phyloP scores from a whole-genome alignment of 495 filamentous ascomycete genomes.

The Hypoxylon crocopeplum region DNA sequence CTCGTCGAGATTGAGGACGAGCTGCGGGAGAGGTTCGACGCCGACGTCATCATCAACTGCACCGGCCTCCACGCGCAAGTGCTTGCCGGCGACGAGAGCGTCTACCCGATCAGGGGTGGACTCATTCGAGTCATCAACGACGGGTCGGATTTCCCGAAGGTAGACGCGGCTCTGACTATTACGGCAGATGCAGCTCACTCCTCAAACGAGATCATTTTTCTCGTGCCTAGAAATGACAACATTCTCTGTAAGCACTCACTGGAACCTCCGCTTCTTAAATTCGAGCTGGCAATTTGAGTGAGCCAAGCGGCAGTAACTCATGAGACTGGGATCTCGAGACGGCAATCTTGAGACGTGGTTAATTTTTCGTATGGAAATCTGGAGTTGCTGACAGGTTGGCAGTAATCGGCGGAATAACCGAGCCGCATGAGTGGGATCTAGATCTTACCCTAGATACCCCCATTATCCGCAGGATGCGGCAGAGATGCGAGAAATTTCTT shows the following conservation, averaged over 20 bases:
- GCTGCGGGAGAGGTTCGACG: conserved; percentile 45
- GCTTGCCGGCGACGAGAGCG: conserved; percentile 46
- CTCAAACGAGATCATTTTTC: conserved; percentile 55
- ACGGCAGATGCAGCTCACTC: conserved; percentile 45
- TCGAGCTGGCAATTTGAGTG: no score
- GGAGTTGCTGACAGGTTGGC: conserved; percentile 8
- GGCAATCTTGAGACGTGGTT: background rate
- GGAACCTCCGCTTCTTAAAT: background rate
- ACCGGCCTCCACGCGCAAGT: conserved; percentile 48
- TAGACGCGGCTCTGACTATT: conserved; percentile 51
- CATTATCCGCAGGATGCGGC: conserved; percentile 52
- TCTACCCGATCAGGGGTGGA: conserved; percentile 55
- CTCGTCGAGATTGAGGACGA: conserved; percentile 49
- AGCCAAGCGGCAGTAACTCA: no score
- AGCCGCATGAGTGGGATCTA: conserved; percentile 50
- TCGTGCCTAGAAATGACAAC: conserved; percentile 60
- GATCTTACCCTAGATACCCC: conserved; percentile 52
- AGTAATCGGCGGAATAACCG: conserved; percentile 52
- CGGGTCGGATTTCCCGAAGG: conserved; percentile 54
- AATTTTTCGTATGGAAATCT: background rate
- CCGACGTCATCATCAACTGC: conserved; percentile 57
- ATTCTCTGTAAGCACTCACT: conserved; percentile 44
- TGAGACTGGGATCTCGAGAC: no score
- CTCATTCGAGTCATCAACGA: conserved; percentile 60
- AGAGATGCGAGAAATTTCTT: conserved; percentile 53